Evolutionary conservation across 2,329 filamentous ascomycete species (phyloP).

Genomic region (Penicillium sp.): DNA sequence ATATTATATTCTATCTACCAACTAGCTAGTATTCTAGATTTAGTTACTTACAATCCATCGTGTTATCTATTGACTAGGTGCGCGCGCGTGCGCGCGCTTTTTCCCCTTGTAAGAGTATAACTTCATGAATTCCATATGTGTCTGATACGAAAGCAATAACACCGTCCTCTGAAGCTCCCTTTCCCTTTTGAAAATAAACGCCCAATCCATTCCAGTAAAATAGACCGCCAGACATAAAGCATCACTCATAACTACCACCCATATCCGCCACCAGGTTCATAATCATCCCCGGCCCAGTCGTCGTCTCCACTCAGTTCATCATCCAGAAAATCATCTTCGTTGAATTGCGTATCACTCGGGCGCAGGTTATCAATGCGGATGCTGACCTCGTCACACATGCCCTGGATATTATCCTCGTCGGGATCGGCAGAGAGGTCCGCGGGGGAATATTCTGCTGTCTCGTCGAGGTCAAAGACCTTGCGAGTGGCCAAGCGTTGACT

Average conservation of each 20-base stretch:
- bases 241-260: conserved; percentile 19
- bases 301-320: conserved; percentile 56
- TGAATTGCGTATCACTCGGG: conserved; percentile 53
- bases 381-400: conserved; percentile 54
- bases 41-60: too few species aligned
- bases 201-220: not conserved
- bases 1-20: too few species aligned
- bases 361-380: conserved; percentile 58
- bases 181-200: too few species aligned
- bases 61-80: too few species aligned
- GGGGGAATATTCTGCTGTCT: conserved; percentile 3
- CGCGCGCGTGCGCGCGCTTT: too few species aligned
- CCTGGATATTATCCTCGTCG: conserved; percentile 40
- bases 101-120: too few species aligned
- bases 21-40: too few species aligned
- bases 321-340: conserved; percentile 56
- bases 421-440: not conserved
- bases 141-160: too few species aligned
- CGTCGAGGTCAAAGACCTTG: conserved; percentile 24
- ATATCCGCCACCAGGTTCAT: conserved; percentile 20
- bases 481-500: conserved; percentile 36
- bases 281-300: conserved; percentile 53
- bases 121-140: too few species aligned
- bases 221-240: not conserved
- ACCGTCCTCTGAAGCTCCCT: too few species aligned